Conservation (phyloP, 768 basidiomycete species). For the Hortiboletus flavorubellus region DNA sequence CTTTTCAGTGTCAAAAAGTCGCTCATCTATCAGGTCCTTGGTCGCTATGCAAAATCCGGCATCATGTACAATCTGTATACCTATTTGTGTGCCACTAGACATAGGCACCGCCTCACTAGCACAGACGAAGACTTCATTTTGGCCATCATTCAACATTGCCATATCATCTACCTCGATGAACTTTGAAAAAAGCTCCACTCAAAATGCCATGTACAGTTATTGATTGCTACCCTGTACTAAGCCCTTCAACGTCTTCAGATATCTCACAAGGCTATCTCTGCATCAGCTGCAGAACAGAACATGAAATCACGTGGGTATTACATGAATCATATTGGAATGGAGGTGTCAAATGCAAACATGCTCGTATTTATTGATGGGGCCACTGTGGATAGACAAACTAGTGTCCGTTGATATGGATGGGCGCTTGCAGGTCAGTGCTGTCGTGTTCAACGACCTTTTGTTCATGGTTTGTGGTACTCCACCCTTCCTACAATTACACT, state of each 20-base stretch:
- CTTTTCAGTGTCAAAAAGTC: too few relatives aligned
- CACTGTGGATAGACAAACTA: conserved; percentile 2
- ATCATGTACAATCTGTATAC: background rate
- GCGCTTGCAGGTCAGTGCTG: background rate
- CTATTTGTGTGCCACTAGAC: background rate
- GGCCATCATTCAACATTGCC: background rate
- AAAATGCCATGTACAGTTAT: background rate
- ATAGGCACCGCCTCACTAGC: background rate
- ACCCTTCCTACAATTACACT: conserved; percentile 4
- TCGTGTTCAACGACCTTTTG: conserved; percentile 2
- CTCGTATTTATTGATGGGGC: conserved; percentile 24
- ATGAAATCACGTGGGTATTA: background rate
- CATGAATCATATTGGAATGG: conserved; percentile 6
- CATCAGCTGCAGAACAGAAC: conserved; percentile 10
- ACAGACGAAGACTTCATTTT: too few relatives aligned
- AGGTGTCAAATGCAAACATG: conserved; percentile 9
- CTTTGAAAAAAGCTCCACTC: background rate
- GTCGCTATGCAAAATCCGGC: background rate
- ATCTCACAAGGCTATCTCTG: too few relatives aligned
- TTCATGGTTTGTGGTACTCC: conserved; percentile 4
- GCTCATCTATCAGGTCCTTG: too few relatives aligned
- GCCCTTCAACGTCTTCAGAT: background rate
- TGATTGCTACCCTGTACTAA: background rate
- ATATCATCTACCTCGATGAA: background rate
- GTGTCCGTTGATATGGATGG: background rate